Base-by-base conservation (phyloP, 169 alveolate species). In the Perkinsus olseni region DNA sequence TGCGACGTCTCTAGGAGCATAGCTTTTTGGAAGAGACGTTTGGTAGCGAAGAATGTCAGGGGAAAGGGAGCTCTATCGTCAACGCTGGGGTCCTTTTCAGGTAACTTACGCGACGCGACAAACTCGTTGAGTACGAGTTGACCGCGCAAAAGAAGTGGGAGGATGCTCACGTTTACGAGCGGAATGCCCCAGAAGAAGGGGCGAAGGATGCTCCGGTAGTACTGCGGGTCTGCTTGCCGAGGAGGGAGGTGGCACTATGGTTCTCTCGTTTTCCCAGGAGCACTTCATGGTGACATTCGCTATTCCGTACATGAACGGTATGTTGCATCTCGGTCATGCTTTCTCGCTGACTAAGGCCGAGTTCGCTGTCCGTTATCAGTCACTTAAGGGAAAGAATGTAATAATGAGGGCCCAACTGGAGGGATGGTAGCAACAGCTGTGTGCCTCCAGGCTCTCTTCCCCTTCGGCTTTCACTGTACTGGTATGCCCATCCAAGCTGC, bases 301-400 rank as follows among this genome's bases (percentile, higher is more conserved):
- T 40, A 99, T 97, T 94, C 99, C 99, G 0, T 99, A 99, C 93
- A 98, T 99, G 99, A 99, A 99, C 94, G 99, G 99, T 0, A 95
- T 98, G 94, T 96, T 99, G 93, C 99, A 99, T 94, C 96, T 99
- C 91, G 99, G 99, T 0, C 99, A 99, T 94, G 99, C 99, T 20
- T 99, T 98, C 95, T 97, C 99, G 0, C 95, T 98, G 93, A 97
- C 99, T 36, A 98, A 99, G 94, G 98, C 99, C 48, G 99, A 99
- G 95, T 99, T 99, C 93, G 98, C 97, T 48, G 98, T 99, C 28
- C 96, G 99, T 38, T 99, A 97, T 93, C 99, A 98, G 95, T 97
- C 99, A 92, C 97, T 99, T 95, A 94, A 95, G 38, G 99, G 99
- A 20, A 98, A 98, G 94, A 97, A 97, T 92, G 99, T 94, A 36